Conservation (phyloP, 2,329 filamentous ascomycete genomes). For the Epichloe hybrida region DNA sequence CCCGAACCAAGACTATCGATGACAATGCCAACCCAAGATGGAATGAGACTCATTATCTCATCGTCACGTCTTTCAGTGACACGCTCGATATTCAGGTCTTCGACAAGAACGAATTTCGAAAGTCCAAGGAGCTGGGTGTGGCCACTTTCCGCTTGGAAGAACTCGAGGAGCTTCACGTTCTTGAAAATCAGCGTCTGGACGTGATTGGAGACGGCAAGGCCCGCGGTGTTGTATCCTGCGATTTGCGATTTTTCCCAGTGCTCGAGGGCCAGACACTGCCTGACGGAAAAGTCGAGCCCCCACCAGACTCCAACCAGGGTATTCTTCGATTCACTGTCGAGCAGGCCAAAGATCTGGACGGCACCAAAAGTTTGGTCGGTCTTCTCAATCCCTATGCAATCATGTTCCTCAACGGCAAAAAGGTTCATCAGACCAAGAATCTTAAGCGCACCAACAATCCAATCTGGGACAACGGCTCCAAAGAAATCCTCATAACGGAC, state of each 20-base stretch:
- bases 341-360: slow-evolving; percentile 91
- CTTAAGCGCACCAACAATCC: slow-evolving; percentile 96
- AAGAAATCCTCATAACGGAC: slow-evolving; percentile 91
- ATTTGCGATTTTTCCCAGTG: slow-evolving; percentile 92
- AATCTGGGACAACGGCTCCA: slow-evolving; percentile 84
- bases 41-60: slow-evolving; percentile 95
- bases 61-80: slow-evolving; percentile 83
- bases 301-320: slow-evolving; percentile 83
- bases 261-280: slow-evolving; percentile 57
- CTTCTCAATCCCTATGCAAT: slow-evolving; percentile 82
- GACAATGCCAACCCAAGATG: slow-evolving; percentile 81
- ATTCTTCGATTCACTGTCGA: slow-evolving; percentile 89
- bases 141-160: slow-evolving; percentile 77
- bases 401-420: slow-evolving; percentile 81
- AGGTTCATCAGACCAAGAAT: slow-evolving; percentile 79
- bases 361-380: slow-evolving; percentile 81
- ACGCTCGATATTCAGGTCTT: slow-evolving; percentile 71
- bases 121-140: slow-evolving; percentile 86
- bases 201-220: slow-evolving; percentile 73
- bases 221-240: slow-evolving; percentile 65
- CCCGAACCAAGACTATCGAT: slow-evolving; percentile 74
- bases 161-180: slow-evolving; percentile 60
- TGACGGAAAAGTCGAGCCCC: slow-evolving; percentile 65
- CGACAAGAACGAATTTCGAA: slow-evolving; percentile 91
- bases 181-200: slow-evolving; percentile 77